Percentiles rank a stretch among this genome's conserved stretches.
Conservation (phyloP, 2,329 filamentous ascomycete species). For the Paecilomyces sp. region DNA sequence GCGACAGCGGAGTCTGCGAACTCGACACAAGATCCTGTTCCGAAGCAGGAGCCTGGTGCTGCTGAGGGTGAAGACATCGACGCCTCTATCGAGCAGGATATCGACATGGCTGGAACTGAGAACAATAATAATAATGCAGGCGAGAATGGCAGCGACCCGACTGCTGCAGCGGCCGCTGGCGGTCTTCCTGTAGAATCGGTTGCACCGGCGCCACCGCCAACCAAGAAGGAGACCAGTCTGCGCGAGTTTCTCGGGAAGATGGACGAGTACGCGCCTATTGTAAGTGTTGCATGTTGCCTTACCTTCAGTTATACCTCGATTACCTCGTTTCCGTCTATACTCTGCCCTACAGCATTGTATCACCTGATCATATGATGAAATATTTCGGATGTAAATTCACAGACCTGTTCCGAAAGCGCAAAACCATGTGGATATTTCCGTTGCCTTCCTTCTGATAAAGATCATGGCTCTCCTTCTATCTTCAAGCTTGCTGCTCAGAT, state of each 20-base stretch:
- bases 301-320: background rate
- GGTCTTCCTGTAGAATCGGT: constrained; percentile 36
- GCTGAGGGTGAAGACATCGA: constrained; percentile 20
- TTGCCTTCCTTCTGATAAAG: constrained; percentile 13
- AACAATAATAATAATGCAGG: constrained; percentile 12
- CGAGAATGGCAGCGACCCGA: constrained; percentile 13
- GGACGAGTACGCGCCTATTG: constrained; percentile 96
- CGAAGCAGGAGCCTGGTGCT: constrained; percentile 16
- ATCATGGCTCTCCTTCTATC: background rate
- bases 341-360: constrained; percentile 1
- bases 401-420: constrained; percentile 12
- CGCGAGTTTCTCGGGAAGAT: constrained; percentile 93
- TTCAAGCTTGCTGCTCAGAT: background rate
- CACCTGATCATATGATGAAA: constrained; percentile 10
- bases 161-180: constrained; percentile 8
- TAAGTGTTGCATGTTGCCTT: constrained; percentile 43
- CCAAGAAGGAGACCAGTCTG: constrained; percentile 84
- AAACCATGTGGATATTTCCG: constrained; percentile 11
- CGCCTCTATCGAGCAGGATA: constrained; percentile 28
- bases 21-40: constrained; percentile 6
- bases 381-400: constrained; percentile 13
- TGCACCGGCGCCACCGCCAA: constrained; percentile 48
- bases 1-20: constrained; percentile 15
- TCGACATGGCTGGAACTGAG: constrained; percentile 26
- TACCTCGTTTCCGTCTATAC: background rate